Conservation (phyloP, 768 basidiomycete genomes). For the Trametes elegans region DNA sequence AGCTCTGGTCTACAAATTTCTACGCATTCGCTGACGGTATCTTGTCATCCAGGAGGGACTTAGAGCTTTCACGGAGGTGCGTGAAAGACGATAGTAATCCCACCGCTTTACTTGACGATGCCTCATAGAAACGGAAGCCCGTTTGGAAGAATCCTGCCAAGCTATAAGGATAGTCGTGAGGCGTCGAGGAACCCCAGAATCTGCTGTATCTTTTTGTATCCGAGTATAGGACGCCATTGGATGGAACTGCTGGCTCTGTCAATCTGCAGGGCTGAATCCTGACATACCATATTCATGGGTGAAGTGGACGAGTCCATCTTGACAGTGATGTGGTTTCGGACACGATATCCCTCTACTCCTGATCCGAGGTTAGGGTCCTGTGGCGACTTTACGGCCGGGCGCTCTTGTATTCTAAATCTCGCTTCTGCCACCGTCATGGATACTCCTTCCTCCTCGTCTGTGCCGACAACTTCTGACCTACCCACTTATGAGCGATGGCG, state of each 20-base stretch:
- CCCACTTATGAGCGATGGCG: conserved; percentile 51
- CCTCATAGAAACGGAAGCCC: conserved; percentile 44
- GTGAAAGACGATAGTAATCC: conserved; percentile 13
- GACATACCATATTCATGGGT: too few relatives aligned
- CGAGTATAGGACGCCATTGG: too few relatives aligned
- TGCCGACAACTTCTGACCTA: conserved; percentile 16
- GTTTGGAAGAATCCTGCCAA: conserved; percentile 58
- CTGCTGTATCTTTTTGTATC: not conserved
- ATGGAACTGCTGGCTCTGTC: too few relatives aligned
- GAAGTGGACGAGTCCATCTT: too few relatives aligned
- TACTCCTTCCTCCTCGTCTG: conserved; percentile 17
- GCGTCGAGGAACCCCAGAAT: not conserved
- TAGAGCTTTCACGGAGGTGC: conserved; percentile 63
- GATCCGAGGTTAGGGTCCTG: too few relatives aligned
- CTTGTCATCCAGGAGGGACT: conserved; percentile 56
- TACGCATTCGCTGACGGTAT: not conserved
- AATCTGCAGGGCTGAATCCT: too few relatives aligned
- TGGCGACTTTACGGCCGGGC: too few relatives aligned
- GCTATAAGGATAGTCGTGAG: conserved; percentile 36
- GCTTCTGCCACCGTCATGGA: not conserved
- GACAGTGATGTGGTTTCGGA: too few relatives aligned
- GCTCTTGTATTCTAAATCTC: not conserved
- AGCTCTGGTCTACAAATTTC: not conserved
- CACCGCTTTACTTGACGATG: not conserved
- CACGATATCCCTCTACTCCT: too few relatives aligned